phyloP scores from a whole-genome alignment of 768 basidiomycete genomes.

The Termitomyces sp. region DNA sequence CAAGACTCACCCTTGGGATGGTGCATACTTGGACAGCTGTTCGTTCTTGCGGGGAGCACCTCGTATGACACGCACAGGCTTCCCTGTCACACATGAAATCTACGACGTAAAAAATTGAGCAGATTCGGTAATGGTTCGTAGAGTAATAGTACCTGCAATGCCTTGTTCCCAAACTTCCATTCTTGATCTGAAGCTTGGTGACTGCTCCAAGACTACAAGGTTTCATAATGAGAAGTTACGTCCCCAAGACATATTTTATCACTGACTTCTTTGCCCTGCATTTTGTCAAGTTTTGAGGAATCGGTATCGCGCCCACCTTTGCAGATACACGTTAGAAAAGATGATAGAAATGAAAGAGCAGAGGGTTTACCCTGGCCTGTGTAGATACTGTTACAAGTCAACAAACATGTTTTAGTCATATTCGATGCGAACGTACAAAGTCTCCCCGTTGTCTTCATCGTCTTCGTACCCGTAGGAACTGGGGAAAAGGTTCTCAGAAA shows the following conservation, averaged over 20 bases:
- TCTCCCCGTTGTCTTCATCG: constrained; percentile 32
- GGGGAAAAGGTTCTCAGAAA: neutral
- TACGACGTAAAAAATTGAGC: constrained; percentile 5
- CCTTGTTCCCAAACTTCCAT: constrained; percentile 18
- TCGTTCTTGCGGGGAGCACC: constrained; percentile 17
- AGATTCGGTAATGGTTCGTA: neutral
- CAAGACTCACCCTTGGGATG: constrained; percentile 18
- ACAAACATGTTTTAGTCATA: neutral
- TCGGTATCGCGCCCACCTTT: constrained; percentile 15
- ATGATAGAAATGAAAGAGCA: neutral
- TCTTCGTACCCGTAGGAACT: constrained; percentile 39
- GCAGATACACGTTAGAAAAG: neutral
- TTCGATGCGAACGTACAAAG: constrained; percentile 25
- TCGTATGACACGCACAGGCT: constrained; percentile 36
- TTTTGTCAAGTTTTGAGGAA: constrained; percentile 6
- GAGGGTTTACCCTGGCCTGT: constrained; percentile 17
- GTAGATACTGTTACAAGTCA: constrained; percentile 14
- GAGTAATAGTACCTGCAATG: constrained; percentile 12
- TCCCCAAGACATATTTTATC: no score
- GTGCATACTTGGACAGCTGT: constrained; percentile 16
- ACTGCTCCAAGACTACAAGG: constrained; percentile 23
- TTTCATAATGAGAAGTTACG: neutral
- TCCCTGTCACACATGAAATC: constrained; percentile 24
- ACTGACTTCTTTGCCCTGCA: constrained; percentile 16
- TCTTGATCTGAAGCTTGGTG: constrained; percentile 29